Conservation (phyloP, 768 basidiomycete species). For the Nidularia sp. region DNA sequence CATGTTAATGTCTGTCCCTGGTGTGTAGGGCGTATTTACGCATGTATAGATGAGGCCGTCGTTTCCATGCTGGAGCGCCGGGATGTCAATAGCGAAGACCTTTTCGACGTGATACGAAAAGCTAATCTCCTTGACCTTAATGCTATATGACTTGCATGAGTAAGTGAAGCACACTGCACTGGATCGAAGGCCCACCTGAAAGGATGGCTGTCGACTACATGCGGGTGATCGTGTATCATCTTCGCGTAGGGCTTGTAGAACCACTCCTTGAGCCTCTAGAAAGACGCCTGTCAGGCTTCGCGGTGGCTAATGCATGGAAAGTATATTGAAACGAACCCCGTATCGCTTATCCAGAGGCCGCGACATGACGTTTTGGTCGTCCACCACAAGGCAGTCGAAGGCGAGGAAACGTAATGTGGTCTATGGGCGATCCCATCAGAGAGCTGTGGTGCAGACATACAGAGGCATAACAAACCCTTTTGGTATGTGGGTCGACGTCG, state of each 20-base stretch:
- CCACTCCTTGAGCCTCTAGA: constrained; percentile 74
- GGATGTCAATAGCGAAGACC: constrained; percentile 82
- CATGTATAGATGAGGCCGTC: constrained; percentile 98
- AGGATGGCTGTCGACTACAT: constrained; percentile 59
- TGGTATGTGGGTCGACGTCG: constrained; percentile 78
- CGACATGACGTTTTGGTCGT: constrained; percentile 84
- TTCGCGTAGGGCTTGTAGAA: constrained; percentile 78
- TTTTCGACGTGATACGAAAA: constrained; percentile 85
- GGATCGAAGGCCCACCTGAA: constrained; percentile 69
- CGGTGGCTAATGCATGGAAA: neutral
- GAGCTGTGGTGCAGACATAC: neutral
- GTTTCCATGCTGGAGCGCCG: constrained; percentile 82
- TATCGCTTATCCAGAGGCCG: constrained; percentile 83
- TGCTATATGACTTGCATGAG: constrained; percentile 38
- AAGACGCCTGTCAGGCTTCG: constrained; percentile 5
- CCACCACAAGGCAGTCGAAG: constrained; percentile 90
- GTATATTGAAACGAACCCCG: constrained; percentile 53
- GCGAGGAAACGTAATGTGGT: constrained; percentile 79
- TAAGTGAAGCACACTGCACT: neutral
- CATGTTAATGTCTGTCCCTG: constrained; percentile 87
- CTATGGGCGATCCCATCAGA: constrained; percentile 34
- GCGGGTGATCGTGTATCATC: constrained; percentile 66
- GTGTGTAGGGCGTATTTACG: constrained; percentile 78
- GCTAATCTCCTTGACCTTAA: constrained; percentile 84
- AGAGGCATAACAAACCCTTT: constrained; percentile 43